phyloP scores from a whole-genome alignment of 2,329 filamentous ascomycete species.

The Eurotiales sp. region DNA sequence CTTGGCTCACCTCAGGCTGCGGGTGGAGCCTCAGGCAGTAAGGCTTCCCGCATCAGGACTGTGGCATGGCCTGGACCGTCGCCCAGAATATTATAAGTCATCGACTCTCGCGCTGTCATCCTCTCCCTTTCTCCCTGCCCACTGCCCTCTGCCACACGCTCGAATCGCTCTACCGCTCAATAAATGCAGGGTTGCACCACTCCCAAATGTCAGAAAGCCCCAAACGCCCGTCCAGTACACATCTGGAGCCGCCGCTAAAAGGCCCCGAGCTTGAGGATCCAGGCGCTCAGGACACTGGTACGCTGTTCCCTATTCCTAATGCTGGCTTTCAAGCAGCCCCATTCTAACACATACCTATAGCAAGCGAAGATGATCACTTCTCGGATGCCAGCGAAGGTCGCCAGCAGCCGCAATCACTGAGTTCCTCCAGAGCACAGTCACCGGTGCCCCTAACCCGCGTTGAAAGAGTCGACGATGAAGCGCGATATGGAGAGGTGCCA shows the following conservation, averaged over 20 bases:
- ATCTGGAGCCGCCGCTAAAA: constrained; percentile 53
- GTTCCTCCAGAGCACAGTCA: constrained; percentile 44
- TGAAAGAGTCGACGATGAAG: constrained; percentile 58
- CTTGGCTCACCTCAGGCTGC: constrained; percentile 1
- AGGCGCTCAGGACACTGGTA: constrained; percentile 55
- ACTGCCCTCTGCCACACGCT: background rate
- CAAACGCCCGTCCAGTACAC: constrained; percentile 35
- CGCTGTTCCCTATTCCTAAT: constrained; percentile 16
- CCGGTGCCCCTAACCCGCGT: constrained; percentile 60
- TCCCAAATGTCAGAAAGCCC: constrained; percentile 36
- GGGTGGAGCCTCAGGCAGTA: constrained; percentile 18
- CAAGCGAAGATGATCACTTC: constrained; percentile 60
- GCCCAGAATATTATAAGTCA: constrained; percentile 1
- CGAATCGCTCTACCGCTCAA: constrained; percentile 7
- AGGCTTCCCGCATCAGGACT: constrained; percentile 1
- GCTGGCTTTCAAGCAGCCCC: background rate
- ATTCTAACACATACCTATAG: constrained; percentile 32
- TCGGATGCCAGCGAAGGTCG: constrained; percentile 62
- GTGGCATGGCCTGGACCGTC: constrained; percentile 19
- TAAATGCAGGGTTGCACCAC: constrained; percentile 20
- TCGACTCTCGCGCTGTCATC: constrained; percentile 12
- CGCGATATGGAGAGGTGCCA: constrained; percentile 59
- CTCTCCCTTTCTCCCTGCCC: constrained; percentile 13
- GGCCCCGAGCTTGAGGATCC: constrained; percentile 54
- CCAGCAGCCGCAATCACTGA: constrained; percentile 29